Percentiles rank a stretch among this genome's conserved stretches.
phyloP scores from a whole-genome alignment of 148 eudicot genomes.

The Heliamphora exappendiculata region DNA sequence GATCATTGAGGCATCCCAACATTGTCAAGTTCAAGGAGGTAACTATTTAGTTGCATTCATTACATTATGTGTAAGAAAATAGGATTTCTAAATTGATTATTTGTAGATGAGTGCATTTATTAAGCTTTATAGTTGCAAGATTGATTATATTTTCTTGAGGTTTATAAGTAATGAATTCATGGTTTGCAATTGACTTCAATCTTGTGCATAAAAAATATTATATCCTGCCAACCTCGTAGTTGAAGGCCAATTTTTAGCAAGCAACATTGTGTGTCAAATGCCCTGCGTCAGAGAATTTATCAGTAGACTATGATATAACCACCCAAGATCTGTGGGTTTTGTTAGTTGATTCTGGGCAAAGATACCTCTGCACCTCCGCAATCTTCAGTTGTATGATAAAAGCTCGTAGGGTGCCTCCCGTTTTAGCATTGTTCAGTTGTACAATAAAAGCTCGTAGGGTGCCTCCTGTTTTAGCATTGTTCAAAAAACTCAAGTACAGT shows the following conservation, averaged over 20 bases:
- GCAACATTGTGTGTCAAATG: background rate
- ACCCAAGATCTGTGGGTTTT: background rate
- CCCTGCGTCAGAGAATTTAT: background rate
- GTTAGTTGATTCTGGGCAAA: background rate
- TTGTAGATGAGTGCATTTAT: background rate
- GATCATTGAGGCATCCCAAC: slow-evolving; percentile 68
- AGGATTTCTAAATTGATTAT: background rate
- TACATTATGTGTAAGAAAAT: background rate
- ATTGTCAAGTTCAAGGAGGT: slow-evolving; percentile 79
- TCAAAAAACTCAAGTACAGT: no score
- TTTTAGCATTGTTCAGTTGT: no score
- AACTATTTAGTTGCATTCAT: slow-evolving; percentile 6
- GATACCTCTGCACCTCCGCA: background rate
- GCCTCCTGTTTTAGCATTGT: no score
- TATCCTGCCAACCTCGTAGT: background rate
- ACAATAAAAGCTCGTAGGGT: no score
- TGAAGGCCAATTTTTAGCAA: background rate
- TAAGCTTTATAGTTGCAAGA: background rate
- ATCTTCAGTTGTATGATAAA: background rate
- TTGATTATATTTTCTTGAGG: background rate
- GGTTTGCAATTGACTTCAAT: background rate
- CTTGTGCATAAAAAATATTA: background rate
- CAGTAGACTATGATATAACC: background rate
- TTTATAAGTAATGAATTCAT: background rate
- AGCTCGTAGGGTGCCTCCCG: no score